Percentiles rank a stretch among this genome's conserved stretches.
These are phyloP conservation scores for Calonectria hongkongensis DNA, from an alignment of 2,329 filamentous ascomycete species.

Conservation along the genomic window DNA sequence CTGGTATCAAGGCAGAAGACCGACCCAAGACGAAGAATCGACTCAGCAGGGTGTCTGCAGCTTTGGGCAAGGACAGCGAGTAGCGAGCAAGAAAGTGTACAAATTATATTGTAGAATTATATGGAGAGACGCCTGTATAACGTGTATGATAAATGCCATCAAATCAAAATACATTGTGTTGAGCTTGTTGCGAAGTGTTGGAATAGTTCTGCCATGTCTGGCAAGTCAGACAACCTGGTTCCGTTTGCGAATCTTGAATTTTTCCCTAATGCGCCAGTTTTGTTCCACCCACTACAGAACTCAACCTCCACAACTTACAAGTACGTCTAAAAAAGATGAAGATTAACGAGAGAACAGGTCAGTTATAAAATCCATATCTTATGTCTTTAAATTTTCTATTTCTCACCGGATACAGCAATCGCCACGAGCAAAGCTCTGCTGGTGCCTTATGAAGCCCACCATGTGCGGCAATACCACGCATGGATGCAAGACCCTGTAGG, in stretches of 20 bases:
- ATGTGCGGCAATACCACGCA: slow-evolving; percentile 88
- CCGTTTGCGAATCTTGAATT: slow-evolving; percentile 22
- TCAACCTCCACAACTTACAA: slow-evolving; percentile 34
- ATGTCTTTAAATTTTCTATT: background rate
- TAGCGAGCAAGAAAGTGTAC: slow-evolving; percentile 1
- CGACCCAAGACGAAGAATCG: slow-evolving; percentile 51
- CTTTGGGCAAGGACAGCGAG: slow-evolving; percentile 5
- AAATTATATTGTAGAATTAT: slow-evolving; percentile 31
- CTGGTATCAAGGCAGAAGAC: slow-evolving; percentile 39
- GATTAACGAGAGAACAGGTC: slow-evolving; percentile 67
- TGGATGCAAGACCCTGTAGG: slow-evolving; percentile 91
- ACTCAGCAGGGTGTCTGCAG: slow-evolving; percentile 52
- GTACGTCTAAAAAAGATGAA: slow-evolving; percentile 60
- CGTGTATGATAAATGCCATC: slow-evolving; percentile 30
- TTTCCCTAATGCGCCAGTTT: slow-evolving; percentile 39
- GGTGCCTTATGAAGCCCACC: slow-evolving; percentile 88
- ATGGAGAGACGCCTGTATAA: slow-evolving; percentile 28
- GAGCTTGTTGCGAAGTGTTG: background rate
- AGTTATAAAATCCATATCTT: background rate
- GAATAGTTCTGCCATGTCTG: background rate
- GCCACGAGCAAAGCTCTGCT: slow-evolving; percentile 80
- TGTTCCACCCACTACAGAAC: slow-evolving; percentile 32
- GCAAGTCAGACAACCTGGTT: background rate
- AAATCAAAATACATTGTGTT: background rate
- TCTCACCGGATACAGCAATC: slow-evolving; percentile 72